Percentiles rank a stretch among this genome's conserved stretches.
phyloP scores from a whole-genome alignment of 2,329 filamentous ascomycete species.

The Orbilia oligospora region DNA sequence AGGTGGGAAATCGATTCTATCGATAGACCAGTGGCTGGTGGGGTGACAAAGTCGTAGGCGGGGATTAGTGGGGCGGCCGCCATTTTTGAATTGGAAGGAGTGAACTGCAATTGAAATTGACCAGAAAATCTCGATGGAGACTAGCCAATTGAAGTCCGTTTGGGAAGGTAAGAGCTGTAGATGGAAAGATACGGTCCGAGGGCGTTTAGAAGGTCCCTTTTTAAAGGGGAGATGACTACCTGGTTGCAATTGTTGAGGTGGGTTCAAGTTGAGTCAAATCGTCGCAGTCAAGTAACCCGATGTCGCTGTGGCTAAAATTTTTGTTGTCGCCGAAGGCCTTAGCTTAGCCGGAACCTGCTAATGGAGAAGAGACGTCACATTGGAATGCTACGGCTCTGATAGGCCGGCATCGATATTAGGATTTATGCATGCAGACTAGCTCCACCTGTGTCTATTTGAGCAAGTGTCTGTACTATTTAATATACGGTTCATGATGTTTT shows the following conservation, averaged over 20 bases:
- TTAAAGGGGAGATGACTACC: constrained; percentile 16
- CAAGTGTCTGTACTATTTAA: background rate
- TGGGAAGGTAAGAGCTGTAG: constrained; percentile 2
- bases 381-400: constrained; percentile 24
- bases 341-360: constrained; percentile 26
- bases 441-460: background rate
- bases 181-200: constrained; percentile 12
- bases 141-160: constrained; percentile 26
- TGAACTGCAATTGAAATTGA: background rate
- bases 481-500: background rate
- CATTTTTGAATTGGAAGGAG: constrained; percentile 37
- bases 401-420: constrained; percentile 17
- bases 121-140: constrained; percentile 5
- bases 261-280: constrained; percentile 35
- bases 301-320: constrained; percentile 57
- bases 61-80: constrained; percentile 69
- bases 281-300: constrained; percentile 49
- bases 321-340: constrained; percentile 58
- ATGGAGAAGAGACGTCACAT: constrained; percentile 25
- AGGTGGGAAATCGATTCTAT: constrained; percentile 73
- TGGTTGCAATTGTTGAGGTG: constrained; percentile 1
- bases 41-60: constrained; percentile 69
- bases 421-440: constrained; percentile 8
- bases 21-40: constrained; percentile 70
- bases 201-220: constrained; percentile 3